Conservation (phyloP, 2,329 filamentous ascomycete genomes). For the Ascochyta fabae region DNA sequence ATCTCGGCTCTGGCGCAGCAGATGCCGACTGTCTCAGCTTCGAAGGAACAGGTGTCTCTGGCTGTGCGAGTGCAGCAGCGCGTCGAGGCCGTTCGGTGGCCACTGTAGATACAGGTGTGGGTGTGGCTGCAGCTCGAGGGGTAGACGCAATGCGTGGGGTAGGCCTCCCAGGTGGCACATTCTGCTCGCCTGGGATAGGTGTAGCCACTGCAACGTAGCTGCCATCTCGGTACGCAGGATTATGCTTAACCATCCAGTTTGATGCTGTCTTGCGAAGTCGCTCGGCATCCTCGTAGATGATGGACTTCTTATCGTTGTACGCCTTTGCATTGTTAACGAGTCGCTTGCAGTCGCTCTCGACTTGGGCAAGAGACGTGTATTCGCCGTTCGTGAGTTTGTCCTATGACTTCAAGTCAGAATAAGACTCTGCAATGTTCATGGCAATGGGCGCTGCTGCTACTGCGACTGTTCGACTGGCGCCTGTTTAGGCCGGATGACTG, state of each 20-base stretch:
- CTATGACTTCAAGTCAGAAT: constrained; percentile 40
- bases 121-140: constrained; percentile 32
- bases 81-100: constrained; percentile 40
- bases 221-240: constrained; percentile 77
- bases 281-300: constrained; percentile 83
- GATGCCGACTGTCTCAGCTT: constrained; percentile 42
- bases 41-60: constrained; percentile 43
- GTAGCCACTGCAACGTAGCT: constrained; percentile 74
- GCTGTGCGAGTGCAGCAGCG: constrained; percentile 35
- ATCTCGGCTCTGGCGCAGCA: constrained; percentile 27
- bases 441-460: not conserved
- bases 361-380: constrained; percentile 72
- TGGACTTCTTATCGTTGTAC: constrained; percentile 75
- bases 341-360: constrained; percentile 87
- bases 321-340: constrained; percentile 89
- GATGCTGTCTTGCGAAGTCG: constrained; percentile 84
- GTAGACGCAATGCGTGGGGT: constrained; percentile 37
- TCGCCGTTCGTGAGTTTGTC: constrained; percentile 71
- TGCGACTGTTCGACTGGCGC: not conserved
- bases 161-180: constrained; percentile 40
- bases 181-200: constrained; percentile 67
- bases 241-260: constrained; percentile 85
- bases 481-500: not conserved
- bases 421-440: not conserved
- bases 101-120: constrained; percentile 26